These are phyloP conservation scores for Trametes polyzona DNA, from an alignment of 1,284 basidiomycete genomes.

Conservation along the genomic window DNA sequence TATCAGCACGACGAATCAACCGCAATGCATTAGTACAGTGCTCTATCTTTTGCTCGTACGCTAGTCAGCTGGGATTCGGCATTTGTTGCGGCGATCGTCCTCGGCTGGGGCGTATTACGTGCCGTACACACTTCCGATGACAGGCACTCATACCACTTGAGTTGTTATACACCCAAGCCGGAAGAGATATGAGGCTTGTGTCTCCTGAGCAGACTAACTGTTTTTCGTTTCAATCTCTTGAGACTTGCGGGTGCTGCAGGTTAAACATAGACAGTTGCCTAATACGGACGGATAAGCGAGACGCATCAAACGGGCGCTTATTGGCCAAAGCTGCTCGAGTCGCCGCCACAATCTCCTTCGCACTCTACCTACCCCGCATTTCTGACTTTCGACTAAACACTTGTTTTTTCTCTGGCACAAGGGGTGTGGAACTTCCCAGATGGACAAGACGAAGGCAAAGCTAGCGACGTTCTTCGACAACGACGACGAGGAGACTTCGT, in stretches of 20 bases:
- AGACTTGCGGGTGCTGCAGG: no score
- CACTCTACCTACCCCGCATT: background rate
- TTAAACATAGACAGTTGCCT: constrained; percentile 11
- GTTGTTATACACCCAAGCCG: no score
- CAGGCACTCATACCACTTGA: no score
- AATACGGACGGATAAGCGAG: background rate
- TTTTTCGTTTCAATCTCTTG: no score
- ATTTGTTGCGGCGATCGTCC: no score
- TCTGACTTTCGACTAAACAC: background rate
- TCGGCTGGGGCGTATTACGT: no score
- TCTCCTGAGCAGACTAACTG: no score
- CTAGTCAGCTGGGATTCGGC: no score
- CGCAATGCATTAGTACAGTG: no score
- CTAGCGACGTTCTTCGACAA: constrained; percentile 81
- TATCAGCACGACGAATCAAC: background rate
- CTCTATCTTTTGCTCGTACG: no score
- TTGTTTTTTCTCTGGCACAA: background rate
- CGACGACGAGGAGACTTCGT: constrained; percentile 79
- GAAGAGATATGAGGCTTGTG: no score
- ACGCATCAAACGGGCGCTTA: background rate
- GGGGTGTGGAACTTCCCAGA: constrained; percentile 30
- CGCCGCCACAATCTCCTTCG: background rate
- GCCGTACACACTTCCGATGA: no score
- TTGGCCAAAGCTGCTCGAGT: background rate
- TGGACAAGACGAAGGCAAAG: constrained; percentile 80